Evolutionary conservation across 805 yeast species (phyloP).

Genomic region (Ogataea pini): DNA sequence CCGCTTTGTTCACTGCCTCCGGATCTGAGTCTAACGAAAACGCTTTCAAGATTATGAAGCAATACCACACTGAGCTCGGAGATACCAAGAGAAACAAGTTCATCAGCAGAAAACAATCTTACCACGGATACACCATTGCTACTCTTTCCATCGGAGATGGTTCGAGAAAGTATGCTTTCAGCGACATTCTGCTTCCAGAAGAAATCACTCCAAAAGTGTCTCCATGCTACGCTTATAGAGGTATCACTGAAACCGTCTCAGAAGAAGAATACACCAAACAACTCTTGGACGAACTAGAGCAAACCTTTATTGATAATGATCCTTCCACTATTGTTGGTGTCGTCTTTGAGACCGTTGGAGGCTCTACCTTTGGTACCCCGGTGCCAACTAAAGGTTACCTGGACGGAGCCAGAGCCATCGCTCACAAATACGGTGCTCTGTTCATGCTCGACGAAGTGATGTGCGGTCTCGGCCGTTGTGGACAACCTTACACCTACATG

Average conservation of each 20-base stretch:
- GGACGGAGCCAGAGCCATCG: constrained; percentile 46
- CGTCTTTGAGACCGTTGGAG: constrained; percentile 48
- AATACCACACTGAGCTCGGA: constrained; percentile 45
- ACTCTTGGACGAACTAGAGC: constrained; percentile 43
- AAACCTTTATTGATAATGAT: constrained; percentile 42
- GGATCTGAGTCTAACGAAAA: constrained; percentile 83
- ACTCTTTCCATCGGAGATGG: constrained; percentile 43
- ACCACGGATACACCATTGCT: constrained; percentile 51
- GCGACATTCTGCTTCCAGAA: constrained; percentile 29
- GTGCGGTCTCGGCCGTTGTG: constrained; percentile 59
- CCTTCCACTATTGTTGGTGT: constrained; percentile 46
- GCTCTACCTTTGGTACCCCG: constrained; percentile 47
- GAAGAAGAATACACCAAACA: constrained; percentile 41
- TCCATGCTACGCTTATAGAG: constrained; percentile 37
- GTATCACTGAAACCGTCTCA: constrained; percentile 36
- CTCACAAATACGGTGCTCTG: constrained; percentile 52
- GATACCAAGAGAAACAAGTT: constrained; percentile 41
- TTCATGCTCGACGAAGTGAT: constrained; percentile 56
- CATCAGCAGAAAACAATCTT: constrained; percentile 45
- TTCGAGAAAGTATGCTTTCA: constrained; percentile 38
- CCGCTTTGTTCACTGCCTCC: constrained; percentile 54
- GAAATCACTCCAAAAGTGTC: constrained; percentile 34
- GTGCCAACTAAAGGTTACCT: constrained; percentile 49
- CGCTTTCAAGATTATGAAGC: constrained; percentile 66
- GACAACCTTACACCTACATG: constrained; percentile 39